phyloP scores from a whole-genome alignment of 1,139 yeast genomes.

The Suhomyces taliae region DNA sequence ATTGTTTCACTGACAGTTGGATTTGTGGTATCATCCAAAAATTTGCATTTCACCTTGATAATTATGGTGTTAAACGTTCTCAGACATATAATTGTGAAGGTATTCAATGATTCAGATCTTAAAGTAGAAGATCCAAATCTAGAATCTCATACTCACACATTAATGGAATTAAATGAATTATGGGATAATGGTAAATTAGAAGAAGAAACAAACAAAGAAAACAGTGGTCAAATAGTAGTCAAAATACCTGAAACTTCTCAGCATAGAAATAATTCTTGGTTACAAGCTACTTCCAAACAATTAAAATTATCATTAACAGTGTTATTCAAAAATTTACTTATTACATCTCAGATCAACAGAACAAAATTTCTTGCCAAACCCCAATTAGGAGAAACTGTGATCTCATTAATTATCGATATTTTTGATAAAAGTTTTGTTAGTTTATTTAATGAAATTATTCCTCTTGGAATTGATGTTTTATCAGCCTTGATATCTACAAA shows the following conservation, averaged over 20 bases:
- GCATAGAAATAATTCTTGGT: conserved; percentile 59
- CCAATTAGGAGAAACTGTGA: conserved; percentile 23
- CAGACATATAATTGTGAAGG: conserved; percentile 33
- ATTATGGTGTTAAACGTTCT: conserved; percentile 23
- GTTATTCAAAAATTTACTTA: conserved; percentile 28
- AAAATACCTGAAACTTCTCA: not conserved
- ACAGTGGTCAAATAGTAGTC: conserved; percentile 7
- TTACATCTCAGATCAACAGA: conserved; percentile 12
- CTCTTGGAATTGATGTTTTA: conserved; percentile 33
- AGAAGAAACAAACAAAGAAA: conserved; percentile 9
- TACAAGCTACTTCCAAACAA: conserved; percentile 62
- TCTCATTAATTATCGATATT: conserved; percentile 25
- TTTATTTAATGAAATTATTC: conserved; percentile 31
- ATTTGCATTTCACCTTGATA: conserved; percentile 26
- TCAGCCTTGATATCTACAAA: conserved; percentile 19
- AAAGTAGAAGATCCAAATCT: conserved; percentile 10
- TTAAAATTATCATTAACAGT: conserved; percentile 47
- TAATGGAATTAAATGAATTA: conserved; percentile 19
- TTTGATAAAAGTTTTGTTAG: conserved; percentile 32
- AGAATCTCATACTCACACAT: not conserved
- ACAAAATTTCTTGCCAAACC: conserved; percentile 24
- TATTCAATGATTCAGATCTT: conserved; percentile 33
- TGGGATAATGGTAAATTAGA: conserved; percentile 15
- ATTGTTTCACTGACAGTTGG: conserved; percentile 34
- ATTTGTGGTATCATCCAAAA: conserved; percentile 24